phyloP scores from a whole-genome alignment of 176 grass and related monocot species.

The Phoenix dactylifera region DNA sequence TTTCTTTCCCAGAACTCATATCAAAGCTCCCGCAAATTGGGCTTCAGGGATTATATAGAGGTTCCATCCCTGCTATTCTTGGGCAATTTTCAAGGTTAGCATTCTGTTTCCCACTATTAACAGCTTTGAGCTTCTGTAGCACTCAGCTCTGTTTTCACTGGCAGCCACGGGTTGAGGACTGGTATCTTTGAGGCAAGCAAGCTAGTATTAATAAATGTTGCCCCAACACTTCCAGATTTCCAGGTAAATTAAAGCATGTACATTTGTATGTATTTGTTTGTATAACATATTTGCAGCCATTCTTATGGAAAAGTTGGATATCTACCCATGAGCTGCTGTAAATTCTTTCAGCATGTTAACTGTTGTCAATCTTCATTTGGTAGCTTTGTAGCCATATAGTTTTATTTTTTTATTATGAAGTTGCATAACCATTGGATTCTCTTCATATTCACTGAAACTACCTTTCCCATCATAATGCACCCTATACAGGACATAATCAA shows the following conservation, averaged over 20 bases:
- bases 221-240: slow-evolving; percentile 78
- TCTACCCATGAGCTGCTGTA: too few species aligned
- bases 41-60: slow-evolving; percentile 79
- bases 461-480: too few species aligned
- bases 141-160: slow-evolving; percentile 17
- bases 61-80: slow-evolving; percentile 91
- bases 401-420: too few species aligned
- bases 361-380: too few species aligned
- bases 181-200: slow-evolving; percentile 98
- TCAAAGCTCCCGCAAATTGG: slow-evolving; percentile 89
- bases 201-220: slow-evolving; percentile 71
- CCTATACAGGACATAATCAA: too few species aligned
- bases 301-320: too few species aligned
- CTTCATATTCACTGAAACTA: too few species aligned
- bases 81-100: slow-evolving; percentile 92
- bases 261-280: too few species aligned
- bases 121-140: neutral
- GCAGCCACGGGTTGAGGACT: slow-evolving; percentile 93
- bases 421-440: too few species aligned
- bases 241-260: slow-evolving; percentile 36
- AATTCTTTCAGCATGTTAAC: too few species aligned
- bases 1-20: slow-evolving; percentile 89
- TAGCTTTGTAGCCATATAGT: too few species aligned
- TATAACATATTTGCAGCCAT: too few species aligned
- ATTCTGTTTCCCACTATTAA: slow-evolving; percentile 8